Base-by-base conservation (phyloP, 1,284 basidiomycete genomes). In the Ustilago nuda region DNA sequence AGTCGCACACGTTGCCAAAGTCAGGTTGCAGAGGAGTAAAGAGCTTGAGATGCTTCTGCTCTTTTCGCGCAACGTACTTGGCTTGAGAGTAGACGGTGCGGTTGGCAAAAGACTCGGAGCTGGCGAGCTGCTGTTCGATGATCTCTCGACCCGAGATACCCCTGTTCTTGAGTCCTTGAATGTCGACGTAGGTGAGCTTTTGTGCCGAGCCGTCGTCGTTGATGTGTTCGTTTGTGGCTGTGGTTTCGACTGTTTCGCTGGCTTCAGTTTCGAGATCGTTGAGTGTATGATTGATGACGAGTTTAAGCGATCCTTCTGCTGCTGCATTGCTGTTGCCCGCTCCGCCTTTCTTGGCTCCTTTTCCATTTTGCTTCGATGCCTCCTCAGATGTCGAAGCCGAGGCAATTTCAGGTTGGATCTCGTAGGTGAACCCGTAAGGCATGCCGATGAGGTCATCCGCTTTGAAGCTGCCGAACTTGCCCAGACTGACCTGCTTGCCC, bases 11-110 rank as follows among this genome's bases (percentile, higher is more conserved):
- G 84, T 95, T 94, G 87, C 91, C 91, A 30, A 94, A 85, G 0
- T 94, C 94, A 0, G 96, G 94, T 50, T 95, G 92, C 41, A 98
- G 89, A 0, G 93, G 93, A 3, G 93, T 92, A 80, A 99, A 94
- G 8, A 90, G 90, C 85, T 94, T 95, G 11, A 92, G 91, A 85
- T 94, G 98, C 74, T 85, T 85, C 43, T 82, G 72, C 62, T 85
- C 84, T 59, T 85, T 85, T 2, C 80, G 61, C 39, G 80, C 79
- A 15, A 81, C 75, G 58, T 82, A 85, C 50, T 85, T 85, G 54
- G 79, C 77, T 56, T 85, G 83, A 33, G 78, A 79, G 60, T 79
- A 85, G 53, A 73, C 80, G 2, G 84, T 85, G 4, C 81, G 78
- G 60, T 81, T 75, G 48, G 78, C 75, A 36, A 79, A 85, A 37